Evolutionary conservation across 345 rosid genomes (phyloP).

Genomic region (Hirschfeldia incana): DNA sequence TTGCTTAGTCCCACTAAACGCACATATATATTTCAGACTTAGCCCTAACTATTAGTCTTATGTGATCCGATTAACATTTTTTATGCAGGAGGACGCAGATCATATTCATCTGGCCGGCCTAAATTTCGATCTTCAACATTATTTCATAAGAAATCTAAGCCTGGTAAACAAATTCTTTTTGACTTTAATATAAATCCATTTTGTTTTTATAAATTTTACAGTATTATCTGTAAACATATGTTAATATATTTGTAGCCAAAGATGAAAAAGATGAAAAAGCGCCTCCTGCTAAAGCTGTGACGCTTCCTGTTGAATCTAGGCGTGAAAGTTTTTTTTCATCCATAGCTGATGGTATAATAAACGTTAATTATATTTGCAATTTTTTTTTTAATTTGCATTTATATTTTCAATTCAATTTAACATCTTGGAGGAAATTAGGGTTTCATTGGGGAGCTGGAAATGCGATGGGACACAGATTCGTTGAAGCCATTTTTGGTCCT

Average conservation of each 20-base stretch:
- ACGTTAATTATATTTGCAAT: not conserved
- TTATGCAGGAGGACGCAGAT: constrained; percentile 1
- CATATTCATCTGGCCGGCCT: constrained; percentile 6
- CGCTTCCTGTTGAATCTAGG: not conserved
- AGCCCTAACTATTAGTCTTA: not conserved
- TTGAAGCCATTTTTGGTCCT: constrained; percentile 23
- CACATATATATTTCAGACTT: not conserved
- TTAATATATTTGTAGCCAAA: not conserved
- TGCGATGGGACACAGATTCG: constrained; percentile 17
- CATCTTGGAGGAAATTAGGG: not conserved
- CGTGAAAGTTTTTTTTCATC: not conserved
- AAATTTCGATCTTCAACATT: not conserved
- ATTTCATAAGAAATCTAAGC: not conserved
- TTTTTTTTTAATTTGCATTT: not conserved
- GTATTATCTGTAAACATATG: not conserved
- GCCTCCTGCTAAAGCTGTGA: constrained; percentile 5
- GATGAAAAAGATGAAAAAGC: constrained; percentile 10
- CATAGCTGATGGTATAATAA: constrained; percentile 17
- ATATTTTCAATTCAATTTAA: not conserved
- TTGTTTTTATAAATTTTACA: not conserved
- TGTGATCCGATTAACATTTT: not conserved
- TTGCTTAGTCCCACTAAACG: not conserved
- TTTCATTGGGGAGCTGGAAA: constrained; percentile 3
- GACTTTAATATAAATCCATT: not conserved
- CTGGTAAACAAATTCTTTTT: not conserved